These are phyloP conservation scores for Kodamaea suecica DNA, from an alignment of 1,139 yeast genomes.

Conservation along the genomic window DNA sequence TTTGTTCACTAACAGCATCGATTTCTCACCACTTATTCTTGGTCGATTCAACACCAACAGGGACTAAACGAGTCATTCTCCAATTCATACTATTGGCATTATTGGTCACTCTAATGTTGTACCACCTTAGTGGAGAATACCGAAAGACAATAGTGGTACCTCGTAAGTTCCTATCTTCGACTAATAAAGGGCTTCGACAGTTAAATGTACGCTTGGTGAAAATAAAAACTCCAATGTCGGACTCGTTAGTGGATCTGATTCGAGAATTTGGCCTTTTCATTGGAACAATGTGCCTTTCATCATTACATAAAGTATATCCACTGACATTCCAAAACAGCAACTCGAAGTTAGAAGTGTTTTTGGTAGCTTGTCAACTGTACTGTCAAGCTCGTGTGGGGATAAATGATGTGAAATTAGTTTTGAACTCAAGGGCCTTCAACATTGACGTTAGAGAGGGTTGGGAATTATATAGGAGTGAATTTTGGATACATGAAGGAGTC, in stretches of 20 bases:
- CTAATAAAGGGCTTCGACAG: conserved; percentile 85
- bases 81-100: conserved; percentile 68
- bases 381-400: conserved; percentile 48
- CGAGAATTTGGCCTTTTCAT: conserved; percentile 37
- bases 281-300: conserved; percentile 24
- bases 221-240: conserved; percentile 58
- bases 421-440: conserved; percentile 77
- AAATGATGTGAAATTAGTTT: conserved; percentile 62
- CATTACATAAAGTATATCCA: conserved; percentile 38
- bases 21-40: conserved; percentile 41
- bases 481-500: conserved; percentile 84
- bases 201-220: conserved; percentile 76
- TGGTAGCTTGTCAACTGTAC: conserved; percentile 43
- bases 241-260: conserved; percentile 45
- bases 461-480: conserved; percentile 91
- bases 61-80: conserved; percentile 44
- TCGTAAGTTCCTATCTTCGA: conserved; percentile 67
- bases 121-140: conserved; percentile 87
- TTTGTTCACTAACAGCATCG: conserved; percentile 44
- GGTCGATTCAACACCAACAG: conserved; percentile 22
- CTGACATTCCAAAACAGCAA: conserved; percentile 28
- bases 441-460: conserved; percentile 89
- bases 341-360: conserved; percentile 41
- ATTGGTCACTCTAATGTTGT: conserved; percentile 66
- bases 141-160: conserved; percentile 81